A percentile compares a stretch with the other conserved stretches of the same genome.
These are phyloP conservation scores for Diaporthe nobilis DNA, from an alignment of 2,329 filamentous ascomycete genomes.

Conservation along the genomic window DNA sequence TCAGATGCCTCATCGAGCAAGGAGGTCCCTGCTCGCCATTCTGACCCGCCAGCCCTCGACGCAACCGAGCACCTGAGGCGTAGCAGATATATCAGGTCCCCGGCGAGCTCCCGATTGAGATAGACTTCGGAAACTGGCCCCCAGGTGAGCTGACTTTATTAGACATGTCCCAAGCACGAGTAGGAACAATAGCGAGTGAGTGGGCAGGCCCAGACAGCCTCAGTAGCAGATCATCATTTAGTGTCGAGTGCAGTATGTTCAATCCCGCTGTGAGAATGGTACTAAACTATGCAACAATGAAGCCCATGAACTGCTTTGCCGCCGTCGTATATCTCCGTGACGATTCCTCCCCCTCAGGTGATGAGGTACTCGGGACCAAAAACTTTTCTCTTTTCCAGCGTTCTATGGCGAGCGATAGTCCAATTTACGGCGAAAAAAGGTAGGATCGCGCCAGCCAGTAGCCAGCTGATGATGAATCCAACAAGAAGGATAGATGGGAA, in stretches of 20 bases:
- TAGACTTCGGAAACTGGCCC: background rate
- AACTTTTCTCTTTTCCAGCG: conserved; percentile 16
- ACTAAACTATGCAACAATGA: conserved; percentile 39
- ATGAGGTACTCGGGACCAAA: background rate
- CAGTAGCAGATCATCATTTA: conserved; percentile 37
- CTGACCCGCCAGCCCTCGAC: conserved; percentile 13
- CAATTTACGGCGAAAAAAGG: conserved; percentile 10
- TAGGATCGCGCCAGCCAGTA: conserved; percentile 33
- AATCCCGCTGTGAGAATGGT: conserved; percentile 6
- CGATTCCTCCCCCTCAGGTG: background rate
- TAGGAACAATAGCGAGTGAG: background rate
- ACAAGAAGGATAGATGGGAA: conserved; percentile 9
- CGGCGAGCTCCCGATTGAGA: background rate
- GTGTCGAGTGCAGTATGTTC: conserved; percentile 32
- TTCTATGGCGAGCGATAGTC: conserved; percentile 21
- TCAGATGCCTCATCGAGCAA: conserved; percentile 21
- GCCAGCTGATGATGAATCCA: conserved; percentile 27
- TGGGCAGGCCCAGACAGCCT: background rate
- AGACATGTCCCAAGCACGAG: background rate
- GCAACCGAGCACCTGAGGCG: conserved; percentile 21
- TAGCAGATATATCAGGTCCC: conserved; percentile 1
- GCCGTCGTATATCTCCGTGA: conserved; percentile 8
- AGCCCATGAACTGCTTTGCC: conserved; percentile 29
- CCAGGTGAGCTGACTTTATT: background rate
- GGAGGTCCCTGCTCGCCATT: conserved; percentile 27